phyloP scores from a whole-genome alignment of 345 rosid species.

The Kernera saxatilis region DNA sequence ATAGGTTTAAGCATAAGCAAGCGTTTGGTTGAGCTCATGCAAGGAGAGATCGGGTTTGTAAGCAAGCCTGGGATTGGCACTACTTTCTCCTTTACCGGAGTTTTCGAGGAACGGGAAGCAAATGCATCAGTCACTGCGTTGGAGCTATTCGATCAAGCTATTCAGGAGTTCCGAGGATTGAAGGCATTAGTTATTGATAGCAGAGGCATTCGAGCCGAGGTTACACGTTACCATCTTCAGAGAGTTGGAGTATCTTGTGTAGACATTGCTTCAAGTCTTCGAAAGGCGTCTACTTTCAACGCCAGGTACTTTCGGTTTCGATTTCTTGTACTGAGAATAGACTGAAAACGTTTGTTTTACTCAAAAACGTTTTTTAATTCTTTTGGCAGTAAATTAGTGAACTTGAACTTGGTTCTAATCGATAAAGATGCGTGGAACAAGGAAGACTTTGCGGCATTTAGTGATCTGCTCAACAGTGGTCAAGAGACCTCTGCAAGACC shows the following conservation, averaged over 20 bases:
- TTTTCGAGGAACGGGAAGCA: slow-evolving; percentile 48
- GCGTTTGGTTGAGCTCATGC: slow-evolving; percentile 83
- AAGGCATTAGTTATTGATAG: slow-evolving; percentile 68
- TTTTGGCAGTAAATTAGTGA: slow-evolving; percentile 40
- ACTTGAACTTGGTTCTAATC: slow-evolving; percentile 52
- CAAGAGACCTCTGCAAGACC: background rate
- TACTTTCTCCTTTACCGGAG: slow-evolving; percentile 71
- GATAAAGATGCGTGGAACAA: slow-evolving; percentile 69
- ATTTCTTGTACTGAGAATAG: background rate
- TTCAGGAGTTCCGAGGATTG: slow-evolving; percentile 49
- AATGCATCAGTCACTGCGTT: slow-evolving; percentile 38
- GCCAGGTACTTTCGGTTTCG: slow-evolving; percentile 16
- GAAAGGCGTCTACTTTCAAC: slow-evolving; percentile 37
- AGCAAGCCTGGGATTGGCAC: slow-evolving; percentile 70
- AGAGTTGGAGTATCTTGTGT: slow-evolving; percentile 57
- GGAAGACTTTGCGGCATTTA: slow-evolving; percentile 34
- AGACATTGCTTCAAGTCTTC: slow-evolving; percentile 34
- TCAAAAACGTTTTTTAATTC: no score
- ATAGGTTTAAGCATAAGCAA: slow-evolving; percentile 89
- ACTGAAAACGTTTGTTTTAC: background rate
- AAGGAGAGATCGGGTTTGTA: slow-evolving; percentile 79
- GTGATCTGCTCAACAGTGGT: background rate
- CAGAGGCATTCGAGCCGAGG: slow-evolving; percentile 65
- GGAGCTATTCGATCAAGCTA: slow-evolving; percentile 38
- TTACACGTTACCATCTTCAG: slow-evolving; percentile 60